Percentiles rank a stretch among this genome's conserved stretches.
phyloP scores from a whole-genome alignment of 192 early-diverging fungal species.

The Allomyces javanicus region DNA sequence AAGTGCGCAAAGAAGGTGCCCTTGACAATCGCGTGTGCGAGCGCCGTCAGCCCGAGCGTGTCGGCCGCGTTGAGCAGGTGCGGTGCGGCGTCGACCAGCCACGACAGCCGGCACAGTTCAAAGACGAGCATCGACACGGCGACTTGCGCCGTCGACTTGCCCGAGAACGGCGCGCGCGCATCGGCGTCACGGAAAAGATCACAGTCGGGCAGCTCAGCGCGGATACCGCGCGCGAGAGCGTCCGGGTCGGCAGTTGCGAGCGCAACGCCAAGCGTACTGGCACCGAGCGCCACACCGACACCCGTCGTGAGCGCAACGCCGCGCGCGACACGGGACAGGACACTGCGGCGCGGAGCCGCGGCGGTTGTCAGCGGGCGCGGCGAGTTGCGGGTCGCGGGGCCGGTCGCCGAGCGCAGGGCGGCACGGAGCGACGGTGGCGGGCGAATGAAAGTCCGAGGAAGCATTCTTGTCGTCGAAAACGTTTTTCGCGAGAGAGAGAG shows the following conservation, averaged over 20 bases:
- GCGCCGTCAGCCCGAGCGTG: background rate
- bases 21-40: background rate
- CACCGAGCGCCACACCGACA: background rate
- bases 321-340: background rate
- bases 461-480: too few species aligned
- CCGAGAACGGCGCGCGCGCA: background rate
- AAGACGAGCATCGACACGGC: background rate
- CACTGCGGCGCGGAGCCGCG: background rate
- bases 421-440: too few species aligned
- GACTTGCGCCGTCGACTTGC: background rate
- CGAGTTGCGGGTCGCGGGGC: too few species aligned
- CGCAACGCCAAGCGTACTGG: background rate
- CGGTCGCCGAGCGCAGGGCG: too few species aligned
- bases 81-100: background rate
- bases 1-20: constrained; percentile 6
- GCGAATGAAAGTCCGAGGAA: too few species aligned
- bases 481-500: too few species aligned
- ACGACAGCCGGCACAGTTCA: background rate
- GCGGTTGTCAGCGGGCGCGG: background rate
- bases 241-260: background rate
- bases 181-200: background rate
- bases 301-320: background rate
- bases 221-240: background rate
- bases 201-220: background rate
- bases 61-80: background rate